phyloP scores from a whole-genome alignment of 306 rosid species.

The Vigna hirtella region DNA sequence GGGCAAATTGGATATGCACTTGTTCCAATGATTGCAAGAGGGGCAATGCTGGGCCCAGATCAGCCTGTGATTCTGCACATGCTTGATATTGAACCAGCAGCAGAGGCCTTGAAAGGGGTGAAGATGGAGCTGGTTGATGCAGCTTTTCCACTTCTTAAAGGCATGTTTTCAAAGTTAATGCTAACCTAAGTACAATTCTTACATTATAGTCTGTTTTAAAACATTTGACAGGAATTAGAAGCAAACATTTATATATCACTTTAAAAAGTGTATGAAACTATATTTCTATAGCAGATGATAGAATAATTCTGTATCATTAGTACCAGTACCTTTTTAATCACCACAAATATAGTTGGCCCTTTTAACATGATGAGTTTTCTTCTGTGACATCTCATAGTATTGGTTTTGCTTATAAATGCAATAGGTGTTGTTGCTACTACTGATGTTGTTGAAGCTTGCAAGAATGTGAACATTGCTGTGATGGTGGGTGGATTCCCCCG shows the following conservation, averaged over 20 bases:
- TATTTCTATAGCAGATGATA: too few species aligned
- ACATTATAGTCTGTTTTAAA: background rate
- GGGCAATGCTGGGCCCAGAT: conserved; percentile 71
- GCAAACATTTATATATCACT: too few species aligned
- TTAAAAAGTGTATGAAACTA: too few species aligned
- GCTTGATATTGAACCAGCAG: conserved; percentile 74
- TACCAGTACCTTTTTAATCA: too few species aligned
- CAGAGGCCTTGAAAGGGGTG: conserved; percentile 67
- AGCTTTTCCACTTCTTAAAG: conserved; percentile 73
- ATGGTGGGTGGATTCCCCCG: conserved; percentile 81
- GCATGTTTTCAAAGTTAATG: conserved; percentile 20
- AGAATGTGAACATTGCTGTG: conserved; percentile 67
- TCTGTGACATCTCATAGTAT: background rate
- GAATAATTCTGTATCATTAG: too few species aligned
- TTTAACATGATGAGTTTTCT: background rate
- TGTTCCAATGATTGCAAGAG: conserved; percentile 83
- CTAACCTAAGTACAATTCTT: background rate
- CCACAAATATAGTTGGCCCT: too few species aligned
- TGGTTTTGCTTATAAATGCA: conserved; percentile 22
- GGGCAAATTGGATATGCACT: conserved; percentile 90
- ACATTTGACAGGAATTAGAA: too few species aligned
- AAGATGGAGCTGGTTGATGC: conserved; percentile 77
- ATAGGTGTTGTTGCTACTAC: conserved; percentile 76
- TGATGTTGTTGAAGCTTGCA: conserved; percentile 72
- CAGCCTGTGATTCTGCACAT: conserved; percentile 79